Conservation (phyloP, 164 flowering plant species). For the Piper longum region DNA sequence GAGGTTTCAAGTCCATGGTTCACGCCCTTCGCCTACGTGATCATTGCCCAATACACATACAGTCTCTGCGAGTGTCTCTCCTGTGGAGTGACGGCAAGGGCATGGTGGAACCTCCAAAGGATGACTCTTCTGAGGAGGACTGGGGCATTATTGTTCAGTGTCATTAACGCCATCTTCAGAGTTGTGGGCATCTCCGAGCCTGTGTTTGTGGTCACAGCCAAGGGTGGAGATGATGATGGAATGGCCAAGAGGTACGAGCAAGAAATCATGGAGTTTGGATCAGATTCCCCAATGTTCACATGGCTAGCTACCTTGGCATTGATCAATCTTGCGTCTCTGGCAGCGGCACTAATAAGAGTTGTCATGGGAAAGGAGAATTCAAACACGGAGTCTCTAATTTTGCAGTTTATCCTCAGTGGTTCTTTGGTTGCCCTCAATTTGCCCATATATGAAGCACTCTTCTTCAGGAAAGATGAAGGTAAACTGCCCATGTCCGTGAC, state of each 20-base stretch:
- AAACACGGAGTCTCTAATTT: conserved; percentile 8
- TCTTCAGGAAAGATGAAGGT: conserved; percentile 56
- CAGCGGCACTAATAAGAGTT: conserved; percentile 3
- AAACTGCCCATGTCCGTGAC: conserved; percentile 37
- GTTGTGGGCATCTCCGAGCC: conserved; percentile 23
- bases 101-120: conserved; percentile 33
- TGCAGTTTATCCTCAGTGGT: conserved; percentile 39
- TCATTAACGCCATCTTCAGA: conserved; percentile 27
- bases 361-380: neutral
- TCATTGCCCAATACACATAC: conserved; percentile 13
- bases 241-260: conserved; percentile 17
- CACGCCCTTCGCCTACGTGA: conserved; percentile 47
- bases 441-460: conserved; percentile 49
- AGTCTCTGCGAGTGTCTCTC: conserved; percentile 31
- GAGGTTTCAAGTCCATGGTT: conserved; percentile 60
- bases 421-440: conserved; percentile 33
- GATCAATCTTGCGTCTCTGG: conserved; percentile 14
- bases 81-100: conserved; percentile 31
- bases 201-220: conserved; percentile 35
- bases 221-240: conserved; percentile 41
- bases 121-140: conserved; percentile 31
- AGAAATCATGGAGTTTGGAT: conserved; percentile 27
- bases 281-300: conserved; percentile 21
- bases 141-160: conserved; percentile 41
- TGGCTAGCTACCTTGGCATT: conserved; percentile 15